Evolutionary conservation across 1,284 basidiomycete species (phyloP).

Genomic region (Peniophora sp.): DNA sequence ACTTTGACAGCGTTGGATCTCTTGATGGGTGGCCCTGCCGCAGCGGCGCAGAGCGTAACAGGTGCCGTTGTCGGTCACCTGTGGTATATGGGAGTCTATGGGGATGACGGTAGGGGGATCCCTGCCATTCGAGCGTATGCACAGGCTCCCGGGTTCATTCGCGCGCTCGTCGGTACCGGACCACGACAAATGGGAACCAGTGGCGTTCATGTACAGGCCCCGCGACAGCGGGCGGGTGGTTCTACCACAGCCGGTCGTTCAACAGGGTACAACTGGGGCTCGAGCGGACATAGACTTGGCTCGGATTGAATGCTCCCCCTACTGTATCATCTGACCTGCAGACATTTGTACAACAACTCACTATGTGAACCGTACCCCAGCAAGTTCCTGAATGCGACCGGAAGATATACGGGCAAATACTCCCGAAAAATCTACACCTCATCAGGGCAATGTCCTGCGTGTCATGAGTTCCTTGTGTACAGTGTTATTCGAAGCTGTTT

Average conservation of each 20-base stretch:
- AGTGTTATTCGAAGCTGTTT: too few species aligned
- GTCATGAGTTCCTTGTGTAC: too few species aligned
- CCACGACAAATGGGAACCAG: background rate
- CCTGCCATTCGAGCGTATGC: background rate
- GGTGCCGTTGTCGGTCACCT: conserved; percentile 72
- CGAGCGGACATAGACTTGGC: background rate
- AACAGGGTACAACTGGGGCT: background rate
- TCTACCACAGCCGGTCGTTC: background rate
- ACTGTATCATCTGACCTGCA: too few species aligned
- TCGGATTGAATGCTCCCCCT: background rate
- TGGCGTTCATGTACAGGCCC: background rate
- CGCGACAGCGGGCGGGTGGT: background rate
- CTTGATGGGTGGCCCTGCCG: conserved; percentile 51
- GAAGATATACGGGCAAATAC: too few species aligned
- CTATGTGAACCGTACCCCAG: too few species aligned
- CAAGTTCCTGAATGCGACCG: too few species aligned
- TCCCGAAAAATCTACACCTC: conserved; percentile 2
- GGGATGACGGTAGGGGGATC: conserved; percentile 5
- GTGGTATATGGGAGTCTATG: conserved; percentile 56
- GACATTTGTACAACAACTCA: too few species aligned
- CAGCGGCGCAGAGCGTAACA: conserved; percentile 51
- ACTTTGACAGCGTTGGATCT: conserved; percentile 43
- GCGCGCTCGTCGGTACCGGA: background rate
- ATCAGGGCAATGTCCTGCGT: too few species aligned
- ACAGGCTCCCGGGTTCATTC: background rate